Base-by-base conservation (phyloP, 1,284 basidiomycete genomes). In the Psilocybe mexicana region DNA sequence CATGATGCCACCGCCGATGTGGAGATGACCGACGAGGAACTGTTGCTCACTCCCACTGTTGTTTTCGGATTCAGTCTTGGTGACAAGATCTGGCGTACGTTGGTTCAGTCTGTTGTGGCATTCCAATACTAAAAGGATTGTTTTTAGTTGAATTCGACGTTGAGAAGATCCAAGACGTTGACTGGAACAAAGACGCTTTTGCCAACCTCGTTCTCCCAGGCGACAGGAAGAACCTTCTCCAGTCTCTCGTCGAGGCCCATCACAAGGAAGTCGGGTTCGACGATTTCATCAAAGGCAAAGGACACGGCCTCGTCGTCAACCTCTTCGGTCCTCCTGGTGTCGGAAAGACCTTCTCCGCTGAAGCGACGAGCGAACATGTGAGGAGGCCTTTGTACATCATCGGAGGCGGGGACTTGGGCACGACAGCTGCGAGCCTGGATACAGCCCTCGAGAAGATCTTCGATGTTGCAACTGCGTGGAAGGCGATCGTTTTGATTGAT, bases 281-380 rank as follows among this genome's bases (percentile, higher is more conserved):
- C 60, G 84, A 86, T 64, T 85, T 86, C 63, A 81, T 86, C 61
- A 77, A 80, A 63, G 84, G 82, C 51, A 86, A 87, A 65, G 85
- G 85, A 6, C 79, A 82, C 28, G 85, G 84, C 3, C 74, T 87
- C 33, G 80, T 86, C 44, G 74, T 85, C 63, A 84, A 85, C 60
- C 73, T 86, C 1, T 85, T 81, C 60, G 84, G 84, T 8, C 82
- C 83, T 25, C 84, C 84, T 2, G 85, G 84, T 50, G 82, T 85
- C 6, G 85, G 84, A 6, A 62, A 64, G 64, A 80, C 78, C 0
- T 79, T 80, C 64, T 78, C 84, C 0, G 85, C 84, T 0, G 85
- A 87, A 66, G 84, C 84, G 2, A 83, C 83, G 0, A 83, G 81
- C 61, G 85, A 87, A 66, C 81, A 83, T 62, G 81, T 86, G 10